Evolutionary conservation across 148 eudicot species (phyloP), one percentile per base, ranked within the genome.

Genomic region (Vaccinium darrowii): DNA sequence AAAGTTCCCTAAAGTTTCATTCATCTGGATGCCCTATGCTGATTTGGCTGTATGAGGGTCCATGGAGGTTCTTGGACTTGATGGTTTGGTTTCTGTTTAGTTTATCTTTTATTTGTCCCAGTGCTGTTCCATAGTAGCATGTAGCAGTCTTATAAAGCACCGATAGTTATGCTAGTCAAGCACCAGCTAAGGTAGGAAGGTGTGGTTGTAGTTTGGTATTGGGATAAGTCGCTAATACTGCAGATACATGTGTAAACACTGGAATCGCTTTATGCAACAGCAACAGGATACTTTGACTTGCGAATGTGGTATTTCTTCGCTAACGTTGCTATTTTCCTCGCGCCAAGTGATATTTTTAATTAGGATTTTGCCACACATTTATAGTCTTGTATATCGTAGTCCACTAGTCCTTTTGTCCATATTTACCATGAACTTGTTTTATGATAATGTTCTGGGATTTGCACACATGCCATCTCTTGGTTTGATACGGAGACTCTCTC

Each of bases 11-110:
- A 8, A 33, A 30, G 16, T n/a, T 50, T 49, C 58, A 50, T 50
- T 49, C 80, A 77, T 23, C 57, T 16, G 10, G 27, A 77, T n/a
- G 57, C 80, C 33, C 78, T 43, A 74, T 18, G 52, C 78, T 74
- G 78, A 18, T 18, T 39, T 74, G 50, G 52, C 50, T 43, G 13
- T 7, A 43, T 18, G 51, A 15, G n/a, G 78, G 78, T 18, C 78
- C 51, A 74, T 19, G 14, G 78, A 74, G 52, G n/a, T 74, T 74
- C 78, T 74, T 74, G n/a, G 78, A 39, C 78, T 74, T 21, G 43
- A 39, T 74, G 52, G 14, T 74, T 39, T 74, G 43, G 25, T 18
- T 39, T 18, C 33, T 16, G 47, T 36, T 39, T 16, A 23, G 11
- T 73, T 43, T 43, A 4, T 33, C 19, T 33, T 33, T 18, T 8